phyloP scores from a whole-genome alignment of 2,329 filamentous ascomycete species.

The Hypomyces rosellus region DNA sequence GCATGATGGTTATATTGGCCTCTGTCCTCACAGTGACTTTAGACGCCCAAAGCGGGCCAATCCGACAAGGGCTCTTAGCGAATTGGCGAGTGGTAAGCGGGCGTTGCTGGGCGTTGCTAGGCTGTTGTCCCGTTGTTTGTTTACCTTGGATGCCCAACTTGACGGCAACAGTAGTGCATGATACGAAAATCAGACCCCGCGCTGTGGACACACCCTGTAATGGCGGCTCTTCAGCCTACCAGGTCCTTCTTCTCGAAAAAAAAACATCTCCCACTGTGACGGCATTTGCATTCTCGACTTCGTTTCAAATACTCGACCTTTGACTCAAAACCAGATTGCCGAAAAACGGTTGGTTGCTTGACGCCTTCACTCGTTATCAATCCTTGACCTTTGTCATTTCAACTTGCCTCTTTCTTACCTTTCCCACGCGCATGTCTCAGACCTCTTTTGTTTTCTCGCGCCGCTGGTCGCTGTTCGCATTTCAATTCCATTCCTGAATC shows the following conservation, averaged over 20 bases:
- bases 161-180: not conserved
- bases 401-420: not conserved
- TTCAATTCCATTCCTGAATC: slow-evolving; percentile 10
- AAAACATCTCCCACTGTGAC: slow-evolving; percentile 9
- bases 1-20: too few relatives aligned
- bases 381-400: too few relatives aligned
- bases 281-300: slow-evolving; percentile 7
- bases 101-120: slow-evolving; percentile 15
- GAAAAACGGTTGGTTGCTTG: not conserved
- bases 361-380: not conserved
- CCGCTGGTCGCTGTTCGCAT: slow-evolving; percentile 12
- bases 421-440: slow-evolving; percentile 20
- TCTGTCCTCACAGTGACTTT: too few relatives aligned
- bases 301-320: not conserved
- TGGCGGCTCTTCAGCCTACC: slow-evolving; percentile 6
- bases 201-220: slow-evolving; percentile 1
- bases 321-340: not conserved
- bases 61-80: not conserved
- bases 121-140: slow-evolving; percentile 17
- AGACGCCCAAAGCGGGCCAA: not conserved
- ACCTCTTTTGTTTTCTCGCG: slow-evolving; percentile 1
- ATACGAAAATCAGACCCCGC: not conserved
- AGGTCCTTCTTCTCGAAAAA: not conserved
- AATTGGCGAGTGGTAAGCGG: not conserved
- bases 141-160: slow-evolving; percentile 15